Percentiles rank a stretch among this genome's conserved stretches.
phyloP scores from a whole-genome alignment of 108 stramenopile species.

The Nitzschia inconspicua region DNA sequence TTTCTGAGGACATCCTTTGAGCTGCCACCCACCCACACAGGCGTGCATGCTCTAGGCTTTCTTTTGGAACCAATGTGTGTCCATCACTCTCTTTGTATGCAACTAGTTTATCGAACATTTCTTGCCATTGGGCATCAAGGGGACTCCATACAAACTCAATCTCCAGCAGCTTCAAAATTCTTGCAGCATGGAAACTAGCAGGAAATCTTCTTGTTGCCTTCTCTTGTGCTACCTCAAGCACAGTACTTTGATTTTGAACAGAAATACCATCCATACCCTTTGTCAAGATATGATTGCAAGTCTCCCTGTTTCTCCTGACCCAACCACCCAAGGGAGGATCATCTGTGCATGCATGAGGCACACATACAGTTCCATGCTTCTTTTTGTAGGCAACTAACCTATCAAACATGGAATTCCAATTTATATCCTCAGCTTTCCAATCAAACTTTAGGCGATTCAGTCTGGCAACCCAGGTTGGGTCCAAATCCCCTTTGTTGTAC shows the following conservation, averaged over 20 bases:
- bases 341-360: not conserved
- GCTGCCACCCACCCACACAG: not conserved
- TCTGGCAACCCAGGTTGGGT: not conserved
- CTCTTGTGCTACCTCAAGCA: not conserved
- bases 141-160: conserved; percentile 9
- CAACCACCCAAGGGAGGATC: not conserved
- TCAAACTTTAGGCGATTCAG: conserved; percentile 10
- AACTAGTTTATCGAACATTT: conserved; percentile 1
- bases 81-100: not conserved
- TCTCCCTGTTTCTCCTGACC: not conserved
- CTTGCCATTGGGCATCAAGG: not conserved
- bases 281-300: conserved; percentile 2
- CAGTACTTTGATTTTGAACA: not conserved
- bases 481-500: no score
- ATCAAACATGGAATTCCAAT: conserved; percentile 6
- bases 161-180: not conserved
- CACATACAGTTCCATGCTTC: not conserved
- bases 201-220: not conserved
- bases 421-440: conserved; percentile 10
- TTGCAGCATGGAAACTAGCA: not conserved
- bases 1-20: not conserved
- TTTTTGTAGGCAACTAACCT: not conserved
- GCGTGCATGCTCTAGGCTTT: not conserved
- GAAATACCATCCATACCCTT: not conserved
- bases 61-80: not conserved